Percentiles rank a stretch among this genome's conserved stretches.
Evolutionary conservation across 176 grass and related monocot genomes (phyloP).

Genomic region (Oryza meyeriana): DNA sequence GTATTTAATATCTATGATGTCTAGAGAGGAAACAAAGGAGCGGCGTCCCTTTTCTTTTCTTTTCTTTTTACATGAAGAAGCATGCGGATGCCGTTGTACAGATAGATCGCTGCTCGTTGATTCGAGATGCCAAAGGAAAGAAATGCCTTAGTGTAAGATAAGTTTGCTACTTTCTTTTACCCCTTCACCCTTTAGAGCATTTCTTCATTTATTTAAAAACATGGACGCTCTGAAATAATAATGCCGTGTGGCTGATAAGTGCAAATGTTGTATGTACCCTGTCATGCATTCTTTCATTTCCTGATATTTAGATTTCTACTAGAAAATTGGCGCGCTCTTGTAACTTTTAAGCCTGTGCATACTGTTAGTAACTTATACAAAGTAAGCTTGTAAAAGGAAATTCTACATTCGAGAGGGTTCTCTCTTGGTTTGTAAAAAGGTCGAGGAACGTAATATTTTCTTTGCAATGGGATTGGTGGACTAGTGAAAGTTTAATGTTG

Average conservation of each 20-base stretch:
- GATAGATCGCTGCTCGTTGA: neutral
- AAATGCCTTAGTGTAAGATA: neutral
- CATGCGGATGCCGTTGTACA: neutral
- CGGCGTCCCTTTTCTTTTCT: conserved; percentile 41
- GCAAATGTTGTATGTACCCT: neutral
- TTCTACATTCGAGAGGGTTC: too few species aligned
- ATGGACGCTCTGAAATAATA: neutral
- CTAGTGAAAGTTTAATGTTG: too few species aligned
- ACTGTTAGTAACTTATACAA: too few species aligned
- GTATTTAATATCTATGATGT: conserved; percentile 36
- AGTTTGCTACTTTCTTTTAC: neutral
- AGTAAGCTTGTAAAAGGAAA: too few species aligned
- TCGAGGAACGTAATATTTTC: too few species aligned
- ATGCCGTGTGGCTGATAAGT: neutral
- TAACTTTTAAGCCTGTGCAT: too few species aligned
- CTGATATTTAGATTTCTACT: neutral
- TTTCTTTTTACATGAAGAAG: conserved; percentile 16
- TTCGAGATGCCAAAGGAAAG: neutral
- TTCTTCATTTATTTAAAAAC: neutral
- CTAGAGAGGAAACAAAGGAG: conserved; percentile 21
- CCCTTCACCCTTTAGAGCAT: neutral
- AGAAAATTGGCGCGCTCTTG: too few species aligned
- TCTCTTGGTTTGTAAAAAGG: too few species aligned
- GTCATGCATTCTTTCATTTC: neutral
- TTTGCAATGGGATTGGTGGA: too few species aligned